Base-by-base conservation (phyloP, 805 yeast genomes). In the Saccharomycopsis fermentans region DNA sequence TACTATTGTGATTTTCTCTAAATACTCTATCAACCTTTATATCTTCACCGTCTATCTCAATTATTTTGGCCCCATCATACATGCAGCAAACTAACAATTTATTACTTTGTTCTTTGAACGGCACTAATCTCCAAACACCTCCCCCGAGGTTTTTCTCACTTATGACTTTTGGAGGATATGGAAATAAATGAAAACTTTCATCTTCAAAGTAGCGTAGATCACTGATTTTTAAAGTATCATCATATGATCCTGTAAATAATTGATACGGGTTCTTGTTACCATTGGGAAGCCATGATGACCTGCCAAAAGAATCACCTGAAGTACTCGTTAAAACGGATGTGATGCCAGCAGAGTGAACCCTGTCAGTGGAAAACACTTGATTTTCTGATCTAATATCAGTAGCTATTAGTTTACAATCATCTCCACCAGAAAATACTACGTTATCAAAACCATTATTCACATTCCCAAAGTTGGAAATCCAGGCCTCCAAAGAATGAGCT, bases 91-190 rank as follows among this genome's bases (percentile, higher is more conserved):
- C 82, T 55, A 92, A 71, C 0, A 92, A 77, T 48, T 80, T 72
- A 8, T 37, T 27, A 24, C 29, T 43, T 9, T 53, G 58, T 0
- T 63, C 57, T 0, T 82, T 80, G 19, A 81, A 75, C 1, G 96
- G 96, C 6, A 82, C 73, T 59, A 94, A 75, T 65, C 96, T 75
- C 99, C 99, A 92, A 2, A 92, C 98, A 1, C 99, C 99, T 5
- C 99, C 98, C 1, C 90, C 91, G 2, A 94, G 73, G 53, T 84
- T 78, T n/a, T 74, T 65, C 21, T 61, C 62, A 26, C 0, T 86
- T 84, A 26, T 69, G 72, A 69, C 68, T 65, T 74, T 74, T 11
- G 61, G 60, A n/a, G 63, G 62, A 27, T 53, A 51, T 36, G 62
- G 62, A 8, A 59, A 40, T 26, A 56, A 39, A n/a, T 55, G 26